Percentiles rank a stretch among this genome's conserved stretches.
Conservation (phyloP, 2,329 filamentous ascomycete genomes). For the Daldinia sp. region DNA sequence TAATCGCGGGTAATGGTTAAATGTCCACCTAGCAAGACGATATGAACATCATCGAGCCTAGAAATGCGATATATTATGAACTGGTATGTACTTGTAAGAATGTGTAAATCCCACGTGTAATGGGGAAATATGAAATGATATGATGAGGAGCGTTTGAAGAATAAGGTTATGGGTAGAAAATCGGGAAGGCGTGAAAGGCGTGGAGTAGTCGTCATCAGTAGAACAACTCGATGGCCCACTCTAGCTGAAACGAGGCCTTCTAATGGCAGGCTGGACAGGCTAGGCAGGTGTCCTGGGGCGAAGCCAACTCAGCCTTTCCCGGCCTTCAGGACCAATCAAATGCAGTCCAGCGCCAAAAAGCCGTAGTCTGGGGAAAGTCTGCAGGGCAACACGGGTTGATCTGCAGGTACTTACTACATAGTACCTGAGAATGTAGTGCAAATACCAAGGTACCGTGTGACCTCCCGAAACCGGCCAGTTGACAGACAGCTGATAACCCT, state of each 20-base stretch:
- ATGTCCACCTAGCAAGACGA: slow-evolving; percentile 3
- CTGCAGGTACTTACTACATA: slow-evolving; percentile 11
- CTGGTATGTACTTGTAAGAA: background rate
- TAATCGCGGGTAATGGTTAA: slow-evolving; percentile 10
- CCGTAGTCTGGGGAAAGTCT: slow-evolving; percentile 29
- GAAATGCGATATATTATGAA: background rate
- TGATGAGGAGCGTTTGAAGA: background rate
- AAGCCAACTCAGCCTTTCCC: slow-evolving; percentile 20
- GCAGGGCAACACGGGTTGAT: slow-evolving; percentile 12
- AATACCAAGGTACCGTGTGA: slow-evolving; percentile 28
- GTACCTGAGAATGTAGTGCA: too few species aligned
- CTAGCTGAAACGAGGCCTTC: slow-evolving; percentile 26
- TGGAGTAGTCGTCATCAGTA: slow-evolving; percentile 29
- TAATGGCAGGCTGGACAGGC: too few species aligned
- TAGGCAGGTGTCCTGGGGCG: slow-evolving; percentile 11
- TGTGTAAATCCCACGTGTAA: too few species aligned
- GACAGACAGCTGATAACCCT: slow-evolving; percentile 12
- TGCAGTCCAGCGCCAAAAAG: slow-evolving; percentile 5
- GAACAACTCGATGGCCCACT: slow-evolving; percentile 23
- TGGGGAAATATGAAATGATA: too few species aligned
- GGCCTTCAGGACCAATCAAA: slow-evolving; percentile 8
- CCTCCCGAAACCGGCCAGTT: slow-evolving; percentile 8
- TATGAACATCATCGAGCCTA: slow-evolving; percentile 19
- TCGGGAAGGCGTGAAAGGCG: background rate
- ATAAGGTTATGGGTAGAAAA: slow-evolving; percentile 7